Conservation (phyloP, 2,329 filamentous ascomycete genomes). For the Clonostachys rosea region DNA sequence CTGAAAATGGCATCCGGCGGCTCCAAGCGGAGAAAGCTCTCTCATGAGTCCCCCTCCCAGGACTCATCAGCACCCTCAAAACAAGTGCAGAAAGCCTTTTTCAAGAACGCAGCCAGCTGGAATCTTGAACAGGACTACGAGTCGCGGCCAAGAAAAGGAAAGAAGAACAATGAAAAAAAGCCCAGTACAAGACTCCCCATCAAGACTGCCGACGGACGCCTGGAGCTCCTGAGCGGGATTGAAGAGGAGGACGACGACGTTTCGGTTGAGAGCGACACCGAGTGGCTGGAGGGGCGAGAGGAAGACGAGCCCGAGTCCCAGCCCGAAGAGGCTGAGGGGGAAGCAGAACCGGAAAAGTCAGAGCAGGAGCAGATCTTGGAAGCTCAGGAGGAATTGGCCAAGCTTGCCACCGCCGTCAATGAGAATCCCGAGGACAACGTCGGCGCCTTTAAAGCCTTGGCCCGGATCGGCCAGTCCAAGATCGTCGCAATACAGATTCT, state of each 20-base stretch:
- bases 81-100: conserved; percentile 58
- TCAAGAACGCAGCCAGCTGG: conserved; percentile 76
- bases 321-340: conserved; percentile 22
- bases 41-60: conserved; percentile 44
- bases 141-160: conserved; percentile 70
- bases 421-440: conserved; percentile 92
- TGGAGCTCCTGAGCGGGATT: conserved; percentile 55
- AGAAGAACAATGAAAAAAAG: conserved; percentile 54
- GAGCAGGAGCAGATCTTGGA: conserved; percentile 75
- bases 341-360: conserved; percentile 59
- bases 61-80: conserved; percentile 14
- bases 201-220: conserved; percentile 72
- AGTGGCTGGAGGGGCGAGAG: conserved; percentile 59
- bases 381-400: conserved; percentile 89
- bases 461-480: conserved; percentile 65
- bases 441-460: conserved; percentile 71
- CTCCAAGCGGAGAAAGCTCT: conserved; percentile 54
- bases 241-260: conserved; percentile 58
- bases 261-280: conserved; percentile 52
- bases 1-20: conserved; percentile 40
- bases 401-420: conserved; percentile 74
- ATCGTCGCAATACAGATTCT: conserved; percentile 79
- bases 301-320: conserved; percentile 48
- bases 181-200: conserved; percentile 76
- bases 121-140: conserved; percentile 92